A percentile compares a stretch with the other conserved stretches of the same genome.
phyloP scores from a whole-genome alignment of 192 early-diverging fungal genomes.

The Podochytrium sp. region DNA sequence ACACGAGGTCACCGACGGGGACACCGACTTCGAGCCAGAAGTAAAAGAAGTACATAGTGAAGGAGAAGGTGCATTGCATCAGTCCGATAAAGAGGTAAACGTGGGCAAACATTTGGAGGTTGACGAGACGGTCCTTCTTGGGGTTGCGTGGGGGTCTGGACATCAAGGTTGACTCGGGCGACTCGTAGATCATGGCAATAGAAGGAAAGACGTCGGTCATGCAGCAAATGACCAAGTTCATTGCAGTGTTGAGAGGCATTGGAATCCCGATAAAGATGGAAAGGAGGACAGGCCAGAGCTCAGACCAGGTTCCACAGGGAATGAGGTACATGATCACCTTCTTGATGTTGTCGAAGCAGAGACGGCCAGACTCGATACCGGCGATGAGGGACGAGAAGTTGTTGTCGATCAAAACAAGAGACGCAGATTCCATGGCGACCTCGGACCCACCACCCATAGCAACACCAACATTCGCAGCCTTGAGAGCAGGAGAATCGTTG shows the following conservation, averaged over 20 bases:
- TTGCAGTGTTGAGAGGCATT: conserved; percentile 74
- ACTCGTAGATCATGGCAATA: conserved; percentile 75
- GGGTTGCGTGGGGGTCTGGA: conserved; percentile 71
- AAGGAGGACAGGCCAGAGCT: conserved; percentile 76
- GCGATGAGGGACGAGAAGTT: conserved; percentile 70
- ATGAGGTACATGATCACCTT: conserved; percentile 71
- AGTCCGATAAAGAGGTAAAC: conserved; percentile 81
- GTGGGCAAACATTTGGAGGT: conserved; percentile 67
- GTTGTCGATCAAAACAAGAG: conserved; percentile 55
- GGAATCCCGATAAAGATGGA: conserved; percentile 85
- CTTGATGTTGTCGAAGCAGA: conserved; percentile 87
- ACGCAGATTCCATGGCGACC: conserved; percentile 54
- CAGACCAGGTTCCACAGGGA: conserved; percentile 52
- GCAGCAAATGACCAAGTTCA: conserved; percentile 46
- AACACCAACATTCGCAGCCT: conserved; percentile 84
- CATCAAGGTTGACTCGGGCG: conserved; percentile 77
- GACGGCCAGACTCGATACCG: conserved; percentile 80
- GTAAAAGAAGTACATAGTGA: conserved; percentile 41
- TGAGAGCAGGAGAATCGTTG: conserved; percentile 91
- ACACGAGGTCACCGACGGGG: not conserved
- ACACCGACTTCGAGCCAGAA: not conserved
- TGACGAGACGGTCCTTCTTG: conserved; percentile 67
- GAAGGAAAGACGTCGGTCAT: conserved; percentile 66
- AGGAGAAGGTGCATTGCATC: conserved; percentile 65
- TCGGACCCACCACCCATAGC: conserved; percentile 86